A percentile compares a stretch with the other conserved stretches of the same genome.
phyloP scores from a whole-genome alignment of 768 basidiomycete species.

The Trametes meyenii region DNA sequence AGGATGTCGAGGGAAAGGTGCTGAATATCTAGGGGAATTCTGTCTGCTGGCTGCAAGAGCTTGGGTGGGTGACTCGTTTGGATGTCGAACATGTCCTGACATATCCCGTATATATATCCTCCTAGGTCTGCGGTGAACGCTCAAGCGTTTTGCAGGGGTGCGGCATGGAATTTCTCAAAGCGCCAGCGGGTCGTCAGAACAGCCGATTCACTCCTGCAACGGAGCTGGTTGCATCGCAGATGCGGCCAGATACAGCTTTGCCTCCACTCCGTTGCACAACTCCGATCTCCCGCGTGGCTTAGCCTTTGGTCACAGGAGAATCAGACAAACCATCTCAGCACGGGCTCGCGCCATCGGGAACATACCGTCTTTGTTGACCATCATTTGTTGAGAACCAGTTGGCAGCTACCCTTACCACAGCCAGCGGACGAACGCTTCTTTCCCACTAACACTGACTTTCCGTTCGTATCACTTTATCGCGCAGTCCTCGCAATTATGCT shows the following conservation, averaged over 20 bases:
- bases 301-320: slow-evolving; percentile 12
- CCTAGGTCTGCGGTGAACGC: neutral
- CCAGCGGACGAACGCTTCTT: neutral
- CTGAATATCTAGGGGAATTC: too few relatives aligned
- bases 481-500: neutral
- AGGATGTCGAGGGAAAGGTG: too few relatives aligned
- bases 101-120: slow-evolving; percentile 5
- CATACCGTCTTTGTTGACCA: slow-evolving; percentile 15
- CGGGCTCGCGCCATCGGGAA: neutral
- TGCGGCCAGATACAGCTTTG: slow-evolving; percentile 17
- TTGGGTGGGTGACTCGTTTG: neutral
- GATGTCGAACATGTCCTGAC: neutral
- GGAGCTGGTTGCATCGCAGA: slow-evolving; percentile 3
- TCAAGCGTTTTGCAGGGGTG: neutral
- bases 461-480: neutral
- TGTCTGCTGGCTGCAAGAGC: too few relatives aligned
- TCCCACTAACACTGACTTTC: neutral
- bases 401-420: slow-evolving; percentile 10
- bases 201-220: slow-evolving; percentile 8
- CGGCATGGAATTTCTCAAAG: neutral
- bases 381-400: slow-evolving; percentile 10
- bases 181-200: neutral
- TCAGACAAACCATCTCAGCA: slow-evolving; percentile 15
- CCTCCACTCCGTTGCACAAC: neutral
- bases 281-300: slow-evolving; percentile 4